Percentiles rank a stretch among this genome's conserved stretches.
phyloP scores from a whole-genome alignment of 805 yeast species.

The Huiozyma sinensis region DNA sequence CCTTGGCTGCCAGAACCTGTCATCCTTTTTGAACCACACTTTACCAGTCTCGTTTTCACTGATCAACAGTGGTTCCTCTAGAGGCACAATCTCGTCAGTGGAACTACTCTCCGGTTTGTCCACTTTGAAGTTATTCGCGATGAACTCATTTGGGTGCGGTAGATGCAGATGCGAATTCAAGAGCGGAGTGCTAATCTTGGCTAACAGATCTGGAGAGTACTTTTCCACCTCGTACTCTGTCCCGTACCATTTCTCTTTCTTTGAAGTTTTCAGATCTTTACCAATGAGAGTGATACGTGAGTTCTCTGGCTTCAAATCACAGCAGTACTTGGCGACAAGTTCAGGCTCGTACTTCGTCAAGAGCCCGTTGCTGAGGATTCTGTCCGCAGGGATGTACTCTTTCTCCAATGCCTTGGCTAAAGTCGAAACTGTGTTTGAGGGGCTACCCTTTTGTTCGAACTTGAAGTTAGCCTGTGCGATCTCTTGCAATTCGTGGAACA shows the following conservation, averaged over 20 bases:
- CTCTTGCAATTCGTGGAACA: constrained; percentile 64
- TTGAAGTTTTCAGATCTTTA: constrained; percentile 40
- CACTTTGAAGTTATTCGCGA: constrained; percentile 69
- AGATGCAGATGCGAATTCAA: constrained; percentile 35
- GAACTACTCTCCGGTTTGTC: constrained; percentile 29
- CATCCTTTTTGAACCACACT: constrained; percentile 87
- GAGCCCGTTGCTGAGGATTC: constrained; percentile 47
- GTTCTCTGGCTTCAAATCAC: constrained; percentile 45
- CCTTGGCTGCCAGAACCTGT: constrained; percentile 80
- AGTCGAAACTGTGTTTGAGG: constrained; percentile 62
- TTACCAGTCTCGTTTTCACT: constrained; percentile 38
- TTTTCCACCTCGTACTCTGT: constrained; percentile 54
- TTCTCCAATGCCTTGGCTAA: constrained; percentile 55
- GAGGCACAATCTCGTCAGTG: constrained; percentile 15
- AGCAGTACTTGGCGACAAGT: constrained; percentile 39
- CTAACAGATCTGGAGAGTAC: constrained; percentile 32
- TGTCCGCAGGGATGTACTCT: constrained; percentile 49
- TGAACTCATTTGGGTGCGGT: constrained; percentile 69
- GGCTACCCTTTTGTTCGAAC: constrained; percentile 67
- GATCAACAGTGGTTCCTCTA: constrained; percentile 52
- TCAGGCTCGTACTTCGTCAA: constrained; percentile 49
- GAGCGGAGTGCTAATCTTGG: constrained; percentile 26
- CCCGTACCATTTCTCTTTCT: constrained; percentile 80
- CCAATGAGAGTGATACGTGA: constrained; percentile 47
- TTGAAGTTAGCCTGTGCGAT: constrained; percentile 62